A percentile compares a stretch with the other conserved stretches of the same genome.
Evolutionary conservation across 2,329 filamentous ascomycete species (phyloP).

Genomic region (Alternaria atra): DNA sequence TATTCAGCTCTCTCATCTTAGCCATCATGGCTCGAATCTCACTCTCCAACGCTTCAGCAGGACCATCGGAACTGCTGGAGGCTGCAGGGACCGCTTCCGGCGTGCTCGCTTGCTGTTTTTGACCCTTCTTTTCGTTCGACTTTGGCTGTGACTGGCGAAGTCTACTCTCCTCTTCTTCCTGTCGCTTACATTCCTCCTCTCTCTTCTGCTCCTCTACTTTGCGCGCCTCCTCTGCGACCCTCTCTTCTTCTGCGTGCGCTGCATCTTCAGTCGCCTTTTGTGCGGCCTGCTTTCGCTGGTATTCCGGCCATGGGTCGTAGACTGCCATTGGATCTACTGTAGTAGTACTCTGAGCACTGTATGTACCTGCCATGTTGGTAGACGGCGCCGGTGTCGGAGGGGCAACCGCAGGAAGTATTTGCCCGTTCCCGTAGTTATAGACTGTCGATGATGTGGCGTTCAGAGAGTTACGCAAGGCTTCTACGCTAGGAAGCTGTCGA

Average conservation of each 20-base stretch:
- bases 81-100: conserved; percentile 13
- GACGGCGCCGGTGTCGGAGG: conserved; percentile 22
- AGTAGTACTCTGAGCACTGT: conserved; percentile 40
- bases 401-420: conserved; percentile 18
- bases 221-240: conserved; percentile 34
- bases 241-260: conserved; percentile 47
- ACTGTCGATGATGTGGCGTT: conserved; percentile 24
- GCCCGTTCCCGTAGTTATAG: conserved; percentile 32
- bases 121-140: conserved; percentile 33
- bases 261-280: conserved; percentile 48
- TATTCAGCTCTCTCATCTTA: conserved; percentile 66
- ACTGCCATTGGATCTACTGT: conserved; percentile 64
- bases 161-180: conserved; percentile 31
- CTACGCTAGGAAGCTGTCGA: conserved; percentile 35
- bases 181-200: conserved; percentile 33
- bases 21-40: conserved; percentile 65
- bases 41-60: conserved; percentile 54
- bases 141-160: conserved; percentile 30
- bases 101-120: conserved; percentile 32
- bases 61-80: background rate
- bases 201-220: conserved; percentile 40
- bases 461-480: conserved; percentile 25
- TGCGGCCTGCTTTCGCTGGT: conserved; percentile 54
- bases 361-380: conserved; percentile 32
- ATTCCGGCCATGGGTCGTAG: conserved; percentile 63